These are phyloP conservation scores for Maudiozyma barnettii DNA, from an alignment of 805 yeast species.

Conservation along the genomic window DNA sequence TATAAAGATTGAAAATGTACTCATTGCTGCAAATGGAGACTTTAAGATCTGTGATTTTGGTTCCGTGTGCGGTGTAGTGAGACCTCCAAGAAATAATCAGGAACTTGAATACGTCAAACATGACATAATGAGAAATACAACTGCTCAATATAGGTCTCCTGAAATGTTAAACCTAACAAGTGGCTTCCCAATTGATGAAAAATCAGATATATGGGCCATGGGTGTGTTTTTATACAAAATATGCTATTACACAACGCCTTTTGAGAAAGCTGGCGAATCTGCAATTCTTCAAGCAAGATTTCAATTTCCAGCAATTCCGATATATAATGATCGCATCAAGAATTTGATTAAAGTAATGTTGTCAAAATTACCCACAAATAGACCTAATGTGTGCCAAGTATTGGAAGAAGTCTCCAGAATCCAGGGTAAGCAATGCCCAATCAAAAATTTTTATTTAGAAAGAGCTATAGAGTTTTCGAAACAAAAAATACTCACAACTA, in stretches of 20 bases:
- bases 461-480: constrained; percentile 13
- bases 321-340: constrained; percentile 52
- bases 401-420: constrained; percentile 60
- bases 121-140: constrained; percentile 69
- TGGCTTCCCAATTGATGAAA: constrained; percentile 67
- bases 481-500: neutral
- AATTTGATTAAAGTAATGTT: constrained; percentile 55
- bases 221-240: constrained; percentile 71
- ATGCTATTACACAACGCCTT: constrained; percentile 77
- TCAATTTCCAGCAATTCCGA: constrained; percentile 46
- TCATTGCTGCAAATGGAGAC: constrained; percentile 47
- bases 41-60: constrained; percentile 79
- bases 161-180: constrained; percentile 71
- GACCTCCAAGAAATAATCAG: constrained; percentile 54
- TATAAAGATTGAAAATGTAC: constrained; percentile 73
- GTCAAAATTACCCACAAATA: constrained; percentile 54
- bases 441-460: constrained; percentile 31
- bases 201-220: constrained; percentile 79
- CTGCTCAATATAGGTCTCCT: constrained; percentile 79
- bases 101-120: constrained; percentile 53
- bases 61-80: constrained; percentile 55
- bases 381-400: constrained; percentile 69
- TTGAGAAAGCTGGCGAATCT: constrained; percentile 54
- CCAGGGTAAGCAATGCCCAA: constrained; percentile 42
- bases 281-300: constrained; percentile 52